A percentile compares a stretch with the other conserved stretches of the same genome.
phyloP scores from a whole-genome alignment of 2,329 filamentous ascomycete species.

The Penicillium corylophilum region DNA sequence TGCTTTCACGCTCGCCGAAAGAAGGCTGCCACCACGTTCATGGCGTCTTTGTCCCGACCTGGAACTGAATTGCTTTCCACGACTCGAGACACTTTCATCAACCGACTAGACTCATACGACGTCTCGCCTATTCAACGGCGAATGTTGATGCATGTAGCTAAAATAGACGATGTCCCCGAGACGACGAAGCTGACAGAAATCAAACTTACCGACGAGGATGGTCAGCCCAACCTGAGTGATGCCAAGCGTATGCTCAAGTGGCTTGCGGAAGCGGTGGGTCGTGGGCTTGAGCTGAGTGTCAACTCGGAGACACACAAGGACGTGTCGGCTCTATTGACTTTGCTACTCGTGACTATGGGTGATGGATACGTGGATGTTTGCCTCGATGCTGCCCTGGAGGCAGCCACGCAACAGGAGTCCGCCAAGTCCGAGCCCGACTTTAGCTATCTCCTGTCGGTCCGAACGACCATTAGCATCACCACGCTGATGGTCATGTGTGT shows the following conservation, averaged over 20 bases:
- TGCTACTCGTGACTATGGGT: constrained; percentile 84
- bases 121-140: constrained; percentile 83
- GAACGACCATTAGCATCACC: constrained; percentile 80
- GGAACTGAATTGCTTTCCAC: constrained; percentile 84
- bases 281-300: constrained; percentile 85
- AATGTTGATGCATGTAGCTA: constrained; percentile 86
- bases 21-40: constrained; percentile 86
- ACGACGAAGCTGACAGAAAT: constrained; percentile 75
- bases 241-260: constrained; percentile 98
- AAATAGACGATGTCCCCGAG: constrained; percentile 67
- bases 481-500: constrained; percentile 93
- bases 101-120: constrained; percentile 83
- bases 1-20: constrained; percentile 81
- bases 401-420: constrained; percentile 72
- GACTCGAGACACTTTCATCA: constrained; percentile 87
- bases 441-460: constrained; percentile 74
- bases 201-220: constrained; percentile 87
- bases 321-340: constrained; percentile 76
- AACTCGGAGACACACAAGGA: constrained; percentile 90
- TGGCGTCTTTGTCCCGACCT: constrained; percentile 85
- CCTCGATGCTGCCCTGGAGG: constrained; percentile 69
- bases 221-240: constrained; percentile 74
- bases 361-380: constrained; percentile 71
- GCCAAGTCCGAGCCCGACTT: constrained; percentile 84
- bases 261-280: constrained; percentile 90